Evolutionary conservation across 306 rosid species (phyloP), one percentile per base, ranked within the genome.

Genomic region (Vicia faba): DNA sequence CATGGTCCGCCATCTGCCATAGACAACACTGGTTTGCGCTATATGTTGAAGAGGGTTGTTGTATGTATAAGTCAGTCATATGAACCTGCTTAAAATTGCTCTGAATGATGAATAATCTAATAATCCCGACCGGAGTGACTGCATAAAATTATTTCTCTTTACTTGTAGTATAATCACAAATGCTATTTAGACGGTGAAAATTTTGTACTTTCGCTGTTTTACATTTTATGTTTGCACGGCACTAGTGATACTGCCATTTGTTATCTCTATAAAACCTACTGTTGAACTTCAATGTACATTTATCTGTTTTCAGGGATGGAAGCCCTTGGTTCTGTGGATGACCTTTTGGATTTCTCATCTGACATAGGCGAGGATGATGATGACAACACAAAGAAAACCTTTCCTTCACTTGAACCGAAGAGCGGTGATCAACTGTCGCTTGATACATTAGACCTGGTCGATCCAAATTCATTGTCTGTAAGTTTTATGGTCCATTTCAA

Each of bases 271-370:
- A 1, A 11, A 41, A 41, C 36, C 65, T 18, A 38, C 57, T 38
- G 41, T 57, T 43, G 53, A 14, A 53, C 19, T 29, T 67, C 44
- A 40, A 61, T 50, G 45, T 3, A 0, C 14, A 3, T 49, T 63
- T 80, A 53, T 83, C 55, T 77, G 39, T 82, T 51, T 61, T 67
- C 72, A 78, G 78, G 71, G 77, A 88, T 91, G 97, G 97, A 81
- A 58, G 57, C 83, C 38, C 74, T 75, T 51, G 85, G 75, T 61
- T 81, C 83, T 68, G 68, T 91, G 64, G 96, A 88, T 35, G 96
- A 84, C 54, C 79, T 91, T 25, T 73, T 89, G 79, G 81, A 88
- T 77, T 88, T 88, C 84, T 72, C 82, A 33, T 90, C 83, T 16
- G 92, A 88, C 78, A 71, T 84, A 40, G 89, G 79, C 23, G 86